Conservation (phyloP, 2,329 filamentous ascomycete species). For the Paraconiothyrium brasiliense region DNA sequence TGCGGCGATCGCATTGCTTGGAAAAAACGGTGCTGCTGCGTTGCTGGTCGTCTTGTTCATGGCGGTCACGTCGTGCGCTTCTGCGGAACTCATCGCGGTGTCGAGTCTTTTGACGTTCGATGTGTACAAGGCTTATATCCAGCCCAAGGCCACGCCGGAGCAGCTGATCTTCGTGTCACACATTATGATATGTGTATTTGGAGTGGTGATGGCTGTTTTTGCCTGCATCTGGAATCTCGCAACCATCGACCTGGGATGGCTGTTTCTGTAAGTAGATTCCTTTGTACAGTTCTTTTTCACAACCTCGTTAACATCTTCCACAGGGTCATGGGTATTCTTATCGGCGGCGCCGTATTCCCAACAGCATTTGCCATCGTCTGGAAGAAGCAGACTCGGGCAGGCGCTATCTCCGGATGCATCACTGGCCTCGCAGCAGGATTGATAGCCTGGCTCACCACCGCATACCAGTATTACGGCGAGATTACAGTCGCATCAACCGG, state of each 20-base stretch:
- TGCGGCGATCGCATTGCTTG: conserved; percentile 39
- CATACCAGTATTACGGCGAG: conserved; percentile 49
- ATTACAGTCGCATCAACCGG: conserved; percentile 53
- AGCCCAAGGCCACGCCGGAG: conserved; percentile 46
- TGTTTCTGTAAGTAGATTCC: conserved; percentile 42
- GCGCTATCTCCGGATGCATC: conserved; percentile 46
- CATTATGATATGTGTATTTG: conserved; percentile 52
- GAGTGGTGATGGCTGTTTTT: conserved; percentile 53
- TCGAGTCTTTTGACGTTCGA: conserved; percentile 54
- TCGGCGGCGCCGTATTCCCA: conserved; percentile 55
- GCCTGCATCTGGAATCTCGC: conserved; percentile 49
- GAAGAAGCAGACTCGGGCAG: conserved; percentile 44
- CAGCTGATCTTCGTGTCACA: conserved; percentile 54
- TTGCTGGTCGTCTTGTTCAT: conserved; percentile 45
- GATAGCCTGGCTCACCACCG: conserved; percentile 50
- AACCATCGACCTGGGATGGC: conserved; percentile 54
- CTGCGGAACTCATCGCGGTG: conserved; percentile 53
- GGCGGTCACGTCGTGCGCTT: conserved; percentile 48
- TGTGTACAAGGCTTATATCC: conserved; percentile 56
- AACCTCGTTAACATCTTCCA: conserved; percentile 20
- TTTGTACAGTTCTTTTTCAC: background rate
- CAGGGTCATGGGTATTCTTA: conserved; percentile 53
- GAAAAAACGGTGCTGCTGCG: conserved; percentile 41
- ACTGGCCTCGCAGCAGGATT: conserved; percentile 46
- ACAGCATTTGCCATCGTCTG: conserved; percentile 50